Percentiles rank a stretch among this genome's conserved stretches.
These are phyloP conservation scores for Setaria viridis DNA, from an alignment of 202 grass and related monocot species.

Conservation along the genomic window DNA sequence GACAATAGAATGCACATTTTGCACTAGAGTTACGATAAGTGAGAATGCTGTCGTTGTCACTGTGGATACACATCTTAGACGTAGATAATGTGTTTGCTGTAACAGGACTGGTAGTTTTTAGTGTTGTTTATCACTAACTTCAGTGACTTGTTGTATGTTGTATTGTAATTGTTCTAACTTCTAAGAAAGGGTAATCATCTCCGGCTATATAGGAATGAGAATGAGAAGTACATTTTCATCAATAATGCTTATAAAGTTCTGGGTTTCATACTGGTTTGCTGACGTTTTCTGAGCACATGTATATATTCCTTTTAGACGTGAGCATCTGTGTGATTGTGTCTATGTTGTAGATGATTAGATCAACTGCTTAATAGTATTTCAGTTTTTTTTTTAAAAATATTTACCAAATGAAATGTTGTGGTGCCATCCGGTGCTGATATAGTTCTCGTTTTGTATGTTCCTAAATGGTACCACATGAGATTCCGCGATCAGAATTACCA, in stretches of 20 bases:
- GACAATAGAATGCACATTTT: slow-evolving; percentile 4
- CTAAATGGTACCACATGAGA: not conserved
- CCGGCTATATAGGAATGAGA: not conserved
- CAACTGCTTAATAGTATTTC: not conserved
- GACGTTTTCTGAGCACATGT: not conserved
- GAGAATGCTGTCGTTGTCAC: not conserved
- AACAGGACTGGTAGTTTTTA: slow-evolving; percentile 1
- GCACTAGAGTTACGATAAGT: slow-evolving; percentile 13
- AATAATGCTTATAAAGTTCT: not conserved
- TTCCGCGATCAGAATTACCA: not conserved
- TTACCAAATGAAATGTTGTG: not conserved
- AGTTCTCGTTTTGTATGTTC: not conserved
- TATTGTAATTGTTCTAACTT: slow-evolving; percentile 30
- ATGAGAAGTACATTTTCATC: not conserved
- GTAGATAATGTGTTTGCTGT: slow-evolving; percentile 13
- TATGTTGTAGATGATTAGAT: not conserved
- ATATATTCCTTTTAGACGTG: not conserved
- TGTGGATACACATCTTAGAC: slow-evolving; percentile 44
- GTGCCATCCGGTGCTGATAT: not conserved
- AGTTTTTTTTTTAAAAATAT: not conserved
- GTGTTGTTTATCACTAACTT: slow-evolving; percentile 23
- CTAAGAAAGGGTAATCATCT: not conserved
- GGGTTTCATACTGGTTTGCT: not conserved
- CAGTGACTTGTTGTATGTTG: not conserved
- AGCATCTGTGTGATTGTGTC: not conserved